Evolutionary conservation across 2,329 filamentous ascomycete genomes (phyloP), one percentile per base, ranked within the genome.

Genomic region (Chaetomiaceae sp.): DNA sequence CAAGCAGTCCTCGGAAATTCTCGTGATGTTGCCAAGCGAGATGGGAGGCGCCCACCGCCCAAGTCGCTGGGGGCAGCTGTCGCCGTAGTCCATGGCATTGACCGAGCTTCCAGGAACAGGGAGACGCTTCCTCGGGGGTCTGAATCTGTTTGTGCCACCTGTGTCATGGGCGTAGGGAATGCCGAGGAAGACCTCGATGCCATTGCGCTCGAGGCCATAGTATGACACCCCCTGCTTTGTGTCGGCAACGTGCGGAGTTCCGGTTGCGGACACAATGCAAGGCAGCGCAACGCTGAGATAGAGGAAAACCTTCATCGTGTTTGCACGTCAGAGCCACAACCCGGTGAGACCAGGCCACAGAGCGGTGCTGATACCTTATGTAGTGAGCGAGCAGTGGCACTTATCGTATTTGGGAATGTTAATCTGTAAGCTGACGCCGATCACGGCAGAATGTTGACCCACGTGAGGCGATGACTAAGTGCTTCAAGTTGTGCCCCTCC

Each of bases 131-230:
- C 15, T 35, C 1, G 43, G 37, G 11, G 43, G 43, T 24, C 30
- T 30, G 43, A 46, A 46, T 6, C 43, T 18, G 37, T 18, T 14
- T 3, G 7, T 5, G 22, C 37, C 37, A 7, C 37, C 22, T 3
- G 43, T 46, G 37, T 40, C 30, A 9, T 40, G 37, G 37, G 20
- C 43, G 37, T 40, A 46, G 7, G 30, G 37, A 27, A 46, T 46
- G 7, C 37, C 37, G 30, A 40, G 43, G 37, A 46, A 46, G 19
- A 40, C 37, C 10, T 46, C 43, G 10, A 46, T 29, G n/a, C 30
- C 30, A 22, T 40, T 40, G 22, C 43, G 43, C 12, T 39, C 30
- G 15, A 45, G 20, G 4, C 43, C 43, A 9, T 45, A 9, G 30
- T 45, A 45, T 3, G 36, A 19, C 4, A 45, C 30, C 15, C 6